These are phyloP conservation scores for Tolypocladium nubicola DNA, from an alignment of 2,329 filamentous ascomycete species.

Conservation along the genomic window DNA sequence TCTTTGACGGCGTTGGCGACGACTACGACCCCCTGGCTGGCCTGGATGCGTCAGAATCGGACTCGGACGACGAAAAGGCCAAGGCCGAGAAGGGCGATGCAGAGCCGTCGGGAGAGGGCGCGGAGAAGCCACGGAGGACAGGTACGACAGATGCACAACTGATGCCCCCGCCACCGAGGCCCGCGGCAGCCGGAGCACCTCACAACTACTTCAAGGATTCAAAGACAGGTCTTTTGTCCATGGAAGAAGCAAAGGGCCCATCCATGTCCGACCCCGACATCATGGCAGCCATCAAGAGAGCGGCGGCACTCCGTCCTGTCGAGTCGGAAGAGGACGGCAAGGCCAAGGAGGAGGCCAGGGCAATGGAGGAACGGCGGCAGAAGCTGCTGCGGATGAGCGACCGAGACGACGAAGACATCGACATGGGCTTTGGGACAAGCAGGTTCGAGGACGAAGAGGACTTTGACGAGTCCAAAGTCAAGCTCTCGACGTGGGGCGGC, in stretches of 20 bases:
- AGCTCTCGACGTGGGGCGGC: constrained; percentile 55
- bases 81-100: constrained; percentile 17
- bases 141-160: constrained; percentile 8
- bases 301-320: constrained; percentile 51
- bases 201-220: constrained; percentile 55
- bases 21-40: constrained; percentile 59
- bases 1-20: constrained; percentile 55
- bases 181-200: constrained; percentile 24
- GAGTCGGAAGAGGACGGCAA: constrained; percentile 26
- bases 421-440: constrained; percentile 87
- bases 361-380: constrained; percentile 57
- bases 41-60: constrained; percentile 34
- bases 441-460: constrained; percentile 84
- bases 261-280: constrained; percentile 67
- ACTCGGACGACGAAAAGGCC: constrained; percentile 32
- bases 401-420: constrained; percentile 81
- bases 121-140: constrained; percentile 5
- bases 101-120: constrained; percentile 10
- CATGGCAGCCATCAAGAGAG: constrained; percentile 76
- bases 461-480: constrained; percentile 56
- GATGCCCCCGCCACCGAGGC: constrained; percentile 38
- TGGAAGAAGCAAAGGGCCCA: constrained; percentile 38
- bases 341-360: constrained; percentile 33
- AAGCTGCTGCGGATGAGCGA: constrained; percentile 65
- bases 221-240: constrained; percentile 42